Evolutionary conservation across 495 filamentous ascomycete species (phyloP), one percentile per base, ranked within the genome.

Genomic region (Neurospora hispaniola): DNA sequence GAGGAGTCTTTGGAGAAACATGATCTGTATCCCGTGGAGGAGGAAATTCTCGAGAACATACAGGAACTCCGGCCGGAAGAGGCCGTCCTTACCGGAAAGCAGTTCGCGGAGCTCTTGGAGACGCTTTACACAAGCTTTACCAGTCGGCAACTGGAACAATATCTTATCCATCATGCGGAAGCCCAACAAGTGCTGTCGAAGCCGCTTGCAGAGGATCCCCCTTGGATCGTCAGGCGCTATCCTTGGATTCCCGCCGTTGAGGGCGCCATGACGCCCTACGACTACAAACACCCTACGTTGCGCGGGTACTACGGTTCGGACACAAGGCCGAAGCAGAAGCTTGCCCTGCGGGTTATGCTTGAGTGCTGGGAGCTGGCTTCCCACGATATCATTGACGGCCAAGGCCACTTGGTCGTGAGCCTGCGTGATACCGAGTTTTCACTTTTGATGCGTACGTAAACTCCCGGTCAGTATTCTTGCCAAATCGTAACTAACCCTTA

Each of bases 71-170:
- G 75, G 71, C 86, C 85, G 1, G 68, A 73, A 8, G 75, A 73
- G 2, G 75, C 59, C 20, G 46, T 77, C 31, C 54, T 85, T n/a
- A 74, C 70, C 1, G 75, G 80, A 39, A 77, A 74, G 5, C 79
- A 84, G 4, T 85, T 86, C 69, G 76, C 75, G 8, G 74, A 75
- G n/a, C 78, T 88, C 40, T 76, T 79, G n/a, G 20, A 75, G 6
- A 73, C 74, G 9, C 75, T 88, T 18, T 59, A 76, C 7, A 43
- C 78, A 5, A 84, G 84, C 16, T 88, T 88, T 73, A 81, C 83
- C 6, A 76, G 6, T 23, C 9, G 69, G 1, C 86, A 88, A 68
- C 76, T 88, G 20, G 41, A 46, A 23, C 72, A 70, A 18, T 88
- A 88, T 70, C 71, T 85, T 23, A 42, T 39, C 54, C 39, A 71